Conservation (phyloP, 2,329 filamentous ascomycete genomes). For the Alternaria brassicae region DNA sequence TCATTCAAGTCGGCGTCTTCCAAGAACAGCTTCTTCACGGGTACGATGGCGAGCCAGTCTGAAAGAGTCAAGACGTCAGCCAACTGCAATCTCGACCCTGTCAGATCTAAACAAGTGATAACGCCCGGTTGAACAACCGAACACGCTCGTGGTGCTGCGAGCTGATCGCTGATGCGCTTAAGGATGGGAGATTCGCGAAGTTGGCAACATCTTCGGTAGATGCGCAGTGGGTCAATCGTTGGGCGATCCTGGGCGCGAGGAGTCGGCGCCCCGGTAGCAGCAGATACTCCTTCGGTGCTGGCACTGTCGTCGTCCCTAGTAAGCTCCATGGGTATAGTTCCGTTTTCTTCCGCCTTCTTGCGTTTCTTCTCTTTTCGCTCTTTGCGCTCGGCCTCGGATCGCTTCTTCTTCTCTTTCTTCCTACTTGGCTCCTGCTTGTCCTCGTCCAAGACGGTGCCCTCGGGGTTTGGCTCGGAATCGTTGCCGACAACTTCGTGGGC, state of each 20-base stretch:
- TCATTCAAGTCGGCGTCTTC: constrained; percentile 89
- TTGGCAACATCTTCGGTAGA: constrained; percentile 94
- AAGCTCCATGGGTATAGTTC: constrained; percentile 83
- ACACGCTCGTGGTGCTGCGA: constrained; percentile 73
- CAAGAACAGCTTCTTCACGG: constrained; percentile 82
- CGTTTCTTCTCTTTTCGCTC: constrained; percentile 90
- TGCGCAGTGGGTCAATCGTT: constrained; percentile 88
- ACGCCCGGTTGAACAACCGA: constrained; percentile 72
- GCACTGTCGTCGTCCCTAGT: constrained; percentile 66
- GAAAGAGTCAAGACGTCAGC: constrained; percentile 86
- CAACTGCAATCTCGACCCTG: constrained; percentile 81
- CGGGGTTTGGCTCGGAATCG: constrained; percentile 52
- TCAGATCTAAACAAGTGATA: constrained; percentile 82
- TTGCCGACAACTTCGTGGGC: constrained; percentile 51
- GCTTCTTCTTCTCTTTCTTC: constrained; percentile 96
- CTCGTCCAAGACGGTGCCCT: constrained; percentile 44
- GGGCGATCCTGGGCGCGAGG: constrained; percentile 70
- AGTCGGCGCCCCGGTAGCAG: constrained; percentile 29
- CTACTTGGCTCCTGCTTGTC: constrained; percentile 58
- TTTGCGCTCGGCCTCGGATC: constrained; percentile 89
- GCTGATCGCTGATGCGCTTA: constrained; percentile 89
- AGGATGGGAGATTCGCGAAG: constrained; percentile 90
- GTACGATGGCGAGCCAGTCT: constrained; percentile 93
- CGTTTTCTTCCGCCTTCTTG: constrained; percentile 84
- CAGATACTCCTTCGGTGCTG: constrained; percentile 28